Conservation (phyloP, 78 protist species). For the slime mould (Dictyostelium discoideum) region DNA sequence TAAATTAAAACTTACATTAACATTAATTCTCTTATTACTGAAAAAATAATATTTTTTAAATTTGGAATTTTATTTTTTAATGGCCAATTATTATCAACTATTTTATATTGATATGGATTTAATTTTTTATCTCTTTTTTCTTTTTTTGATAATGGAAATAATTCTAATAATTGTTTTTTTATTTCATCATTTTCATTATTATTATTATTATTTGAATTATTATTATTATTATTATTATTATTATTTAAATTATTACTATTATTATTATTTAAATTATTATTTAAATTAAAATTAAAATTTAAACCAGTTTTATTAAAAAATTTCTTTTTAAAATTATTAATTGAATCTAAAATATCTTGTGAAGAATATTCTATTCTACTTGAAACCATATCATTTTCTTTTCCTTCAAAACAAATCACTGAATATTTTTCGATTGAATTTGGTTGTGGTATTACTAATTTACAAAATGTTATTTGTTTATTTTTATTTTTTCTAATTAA, state of each 20-base stretch:
- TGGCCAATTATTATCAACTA: not conserved
- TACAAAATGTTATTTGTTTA: not conserved
- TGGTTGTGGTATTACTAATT: constrained; percentile 42
- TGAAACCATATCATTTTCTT: not conserved
- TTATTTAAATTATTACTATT: not conserved
- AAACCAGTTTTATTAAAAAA: not conserved
- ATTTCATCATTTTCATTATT: not conserved
- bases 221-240: not conserved
- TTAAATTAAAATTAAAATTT: not conserved
- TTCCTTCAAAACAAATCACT: constrained; percentile 32
- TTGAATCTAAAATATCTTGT: not conserved
- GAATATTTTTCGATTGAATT: constrained; percentile 7
- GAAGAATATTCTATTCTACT: constrained; percentile 36
- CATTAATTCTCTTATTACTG: constrained; percentile 10
- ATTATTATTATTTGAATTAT: not conserved
- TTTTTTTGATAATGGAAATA: not conserved
- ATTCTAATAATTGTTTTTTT: not conserved
- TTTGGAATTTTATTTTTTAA: constrained; percentile 18
- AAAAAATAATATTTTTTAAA: not conserved
- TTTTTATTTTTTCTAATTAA: constrained; percentile 13
- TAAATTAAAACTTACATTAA: not conserved
- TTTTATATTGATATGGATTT: not conserved
- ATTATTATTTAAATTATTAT: not conserved
- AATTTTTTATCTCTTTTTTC: not conserved
- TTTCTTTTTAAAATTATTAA: not conserved